Percentiles rank a stretch among this genome's conserved stretches.
phyloP scores from a whole-genome alignment of 495 filamentous ascomycete genomes.

The Aspergillus incahuasiensis region DNA sequence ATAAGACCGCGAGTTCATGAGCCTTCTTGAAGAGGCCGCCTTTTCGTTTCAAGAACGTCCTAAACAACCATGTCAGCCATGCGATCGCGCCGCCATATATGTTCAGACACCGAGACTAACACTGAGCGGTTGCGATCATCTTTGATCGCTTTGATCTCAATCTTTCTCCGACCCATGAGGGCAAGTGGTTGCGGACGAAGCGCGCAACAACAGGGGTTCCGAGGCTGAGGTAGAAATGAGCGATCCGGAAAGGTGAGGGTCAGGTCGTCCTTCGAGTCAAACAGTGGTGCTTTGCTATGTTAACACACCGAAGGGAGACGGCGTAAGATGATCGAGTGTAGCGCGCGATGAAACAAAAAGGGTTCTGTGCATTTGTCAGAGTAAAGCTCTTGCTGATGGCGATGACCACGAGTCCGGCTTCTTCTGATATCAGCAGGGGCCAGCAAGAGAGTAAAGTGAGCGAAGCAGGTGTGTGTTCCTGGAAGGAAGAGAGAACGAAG shows the following conservation, averaged over 20 bases:
- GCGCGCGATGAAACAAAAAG: conserved; percentile 6
- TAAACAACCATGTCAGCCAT: conserved; percentile 28
- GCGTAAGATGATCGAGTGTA: conserved; percentile 7
- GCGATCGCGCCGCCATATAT: background rate
- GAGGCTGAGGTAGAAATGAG: conserved; percentile 2
- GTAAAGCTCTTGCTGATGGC: background rate
- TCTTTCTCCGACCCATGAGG: conserved; percentile 69
- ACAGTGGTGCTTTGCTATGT: conserved; percentile 14
- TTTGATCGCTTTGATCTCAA: conserved; percentile 99
- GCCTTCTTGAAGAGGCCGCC: conserved; percentile 99
- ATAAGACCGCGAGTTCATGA: conserved; percentile 95
- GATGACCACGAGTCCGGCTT: background rate
- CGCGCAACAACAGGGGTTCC: conserved; percentile 10
- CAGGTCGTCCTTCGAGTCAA: conserved; percentile 12
- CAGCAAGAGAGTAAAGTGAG: background rate
- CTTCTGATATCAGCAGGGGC: background rate
- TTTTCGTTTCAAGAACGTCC: conserved; percentile 97
- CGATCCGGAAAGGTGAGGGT: background rate
- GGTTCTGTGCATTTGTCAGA: conserved; percentile 11
- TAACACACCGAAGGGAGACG: background rate
- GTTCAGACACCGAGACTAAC: conserved; percentile 55
- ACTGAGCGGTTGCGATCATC: conserved; percentile 98
- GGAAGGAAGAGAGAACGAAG: background rate
- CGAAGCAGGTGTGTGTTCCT: background rate
- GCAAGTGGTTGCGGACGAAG: conserved; percentile 11